These are phyloP conservation scores for Chenopodium berlandieri DNA, from an alignment of 148 eudicot genomes.

Conservation along the genomic window DNA sequence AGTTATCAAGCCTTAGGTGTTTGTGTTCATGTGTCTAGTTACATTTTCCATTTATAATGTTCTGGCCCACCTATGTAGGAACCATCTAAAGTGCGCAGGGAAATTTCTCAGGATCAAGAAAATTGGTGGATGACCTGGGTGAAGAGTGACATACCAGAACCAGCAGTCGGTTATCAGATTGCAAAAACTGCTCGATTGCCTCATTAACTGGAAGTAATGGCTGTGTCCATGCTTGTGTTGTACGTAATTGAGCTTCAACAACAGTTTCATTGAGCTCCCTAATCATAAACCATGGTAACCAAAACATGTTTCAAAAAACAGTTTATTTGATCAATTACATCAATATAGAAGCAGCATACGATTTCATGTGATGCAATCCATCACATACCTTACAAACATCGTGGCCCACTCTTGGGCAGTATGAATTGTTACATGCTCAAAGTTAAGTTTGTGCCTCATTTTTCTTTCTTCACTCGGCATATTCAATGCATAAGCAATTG, in stretches of 20 bases:
- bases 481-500: conserved; percentile 65
- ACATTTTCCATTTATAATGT: too few relatives aligned
- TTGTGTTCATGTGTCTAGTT: too few relatives aligned
- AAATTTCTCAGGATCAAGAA: too few relatives aligned
- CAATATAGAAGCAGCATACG: too few relatives aligned
- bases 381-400: conserved; percentile 63
- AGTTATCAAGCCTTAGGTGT: too few relatives aligned
- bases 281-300: conserved; percentile 2
- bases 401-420: conserved; percentile 85
- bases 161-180: conserved; percentile 57
- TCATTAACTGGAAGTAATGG: conserved; percentile 46
- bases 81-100: too few relatives aligned
- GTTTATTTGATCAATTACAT: too few relatives aligned
- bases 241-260: conserved; percentile 59
- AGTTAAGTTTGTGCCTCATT: conserved; percentile 68
- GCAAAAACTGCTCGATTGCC: conserved; percentile 43
- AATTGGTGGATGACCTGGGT: neutral
- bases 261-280: conserved; percentile 76
- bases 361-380: too few relatives aligned
- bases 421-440: conserved; percentile 68
- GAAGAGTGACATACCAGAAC: conserved; percentile 48
- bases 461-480: conserved; percentile 79
- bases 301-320: too few relatives aligned
- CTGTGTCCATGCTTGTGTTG: conserved; percentile 57
- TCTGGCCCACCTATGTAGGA: too few relatives aligned